Conservation (phyloP, 352 stramenopile genomes). For the Aphanomyces astaci region DNA sequence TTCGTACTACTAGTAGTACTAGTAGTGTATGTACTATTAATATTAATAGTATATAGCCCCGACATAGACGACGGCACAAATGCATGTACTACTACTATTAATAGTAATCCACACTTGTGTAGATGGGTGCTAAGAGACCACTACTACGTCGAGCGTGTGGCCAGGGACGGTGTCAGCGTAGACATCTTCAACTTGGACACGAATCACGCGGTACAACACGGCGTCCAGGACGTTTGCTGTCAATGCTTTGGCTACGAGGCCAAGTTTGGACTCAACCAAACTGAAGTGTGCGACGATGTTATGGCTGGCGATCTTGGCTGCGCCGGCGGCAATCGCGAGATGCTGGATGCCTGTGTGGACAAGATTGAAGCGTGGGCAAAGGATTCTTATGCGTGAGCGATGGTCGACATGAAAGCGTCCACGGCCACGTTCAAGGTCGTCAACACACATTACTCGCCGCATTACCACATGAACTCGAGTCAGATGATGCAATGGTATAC, state of each 20-base stretch:
- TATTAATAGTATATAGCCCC: too few relatives aligned
- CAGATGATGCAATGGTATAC: conserved; percentile 56
- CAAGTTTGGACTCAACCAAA: conserved; percentile 27
- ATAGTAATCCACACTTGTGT: neutral
- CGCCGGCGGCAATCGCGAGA: conserved; percentile 27
- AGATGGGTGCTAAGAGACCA: conserved; percentile 70
- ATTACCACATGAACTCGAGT: conserved; percentile 30
- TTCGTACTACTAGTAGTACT: too few relatives aligned
- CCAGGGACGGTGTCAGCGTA: conserved; percentile 47
- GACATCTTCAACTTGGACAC: conserved; percentile 85
- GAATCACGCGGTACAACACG: conserved; percentile 54
- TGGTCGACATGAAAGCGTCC: conserved; percentile 30
- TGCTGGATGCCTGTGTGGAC: conserved; percentile 35
- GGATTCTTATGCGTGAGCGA: conserved; percentile 27
- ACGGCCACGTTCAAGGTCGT: conserved; percentile 42
- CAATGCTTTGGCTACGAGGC: conserved; percentile 58
- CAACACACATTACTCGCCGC: conserved; percentile 39
- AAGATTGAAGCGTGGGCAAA: conserved; percentile 35
- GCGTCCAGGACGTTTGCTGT: conserved; percentile 60
- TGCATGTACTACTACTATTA: too few relatives aligned
- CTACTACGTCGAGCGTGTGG: conserved; percentile 71
- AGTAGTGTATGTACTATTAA: too few relatives aligned
- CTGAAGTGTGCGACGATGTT: conserved; percentile 27
- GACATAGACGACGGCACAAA: neutral
- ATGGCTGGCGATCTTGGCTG: conserved; percentile 33